phyloP scores from a whole-genome alignment of 2,329 filamentous ascomycete species.

The Fusarium papillatum region DNA sequence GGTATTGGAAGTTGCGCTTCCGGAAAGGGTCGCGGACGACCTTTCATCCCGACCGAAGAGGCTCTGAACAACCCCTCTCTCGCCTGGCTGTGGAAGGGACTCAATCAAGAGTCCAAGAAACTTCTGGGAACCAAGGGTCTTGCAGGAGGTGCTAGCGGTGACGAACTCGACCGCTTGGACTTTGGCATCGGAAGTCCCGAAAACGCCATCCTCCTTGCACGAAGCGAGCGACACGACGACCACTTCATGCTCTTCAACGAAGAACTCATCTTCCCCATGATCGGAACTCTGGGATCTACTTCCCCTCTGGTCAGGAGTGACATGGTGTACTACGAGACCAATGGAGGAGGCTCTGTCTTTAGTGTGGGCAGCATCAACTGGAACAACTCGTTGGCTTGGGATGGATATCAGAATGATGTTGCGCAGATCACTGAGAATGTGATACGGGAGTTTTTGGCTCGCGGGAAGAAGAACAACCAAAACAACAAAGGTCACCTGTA shows the following conservation, averaged over 20 bases:
- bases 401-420: constrained; percentile 12
- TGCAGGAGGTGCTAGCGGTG: neutral
- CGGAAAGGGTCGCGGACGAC: neutral
- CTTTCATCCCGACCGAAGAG: neutral
- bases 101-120: neutral
- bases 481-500: no score
- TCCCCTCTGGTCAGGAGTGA: neutral
- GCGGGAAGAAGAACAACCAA: neutral
- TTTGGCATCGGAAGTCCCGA: neutral
- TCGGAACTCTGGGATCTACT: neutral
- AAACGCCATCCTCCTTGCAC: neutral
- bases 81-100: neutral
- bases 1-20: neutral
- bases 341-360: constrained; percentile 11
- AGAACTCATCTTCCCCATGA: constrained; percentile 11
- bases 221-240: constrained; percentile 2
- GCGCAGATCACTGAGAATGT: constrained; percentile 14
- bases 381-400: constrained; percentile 19
- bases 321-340: neutral
- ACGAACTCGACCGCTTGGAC: neutral
- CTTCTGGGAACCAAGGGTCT: neutral
- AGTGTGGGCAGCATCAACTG: constrained; percentile 19
- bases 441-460: neutral
- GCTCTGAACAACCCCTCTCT: neutral
- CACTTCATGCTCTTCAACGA: constrained; percentile 15